Conservation (phyloP, 345 rosid species). For the Toxicodendron radicans region DNA sequence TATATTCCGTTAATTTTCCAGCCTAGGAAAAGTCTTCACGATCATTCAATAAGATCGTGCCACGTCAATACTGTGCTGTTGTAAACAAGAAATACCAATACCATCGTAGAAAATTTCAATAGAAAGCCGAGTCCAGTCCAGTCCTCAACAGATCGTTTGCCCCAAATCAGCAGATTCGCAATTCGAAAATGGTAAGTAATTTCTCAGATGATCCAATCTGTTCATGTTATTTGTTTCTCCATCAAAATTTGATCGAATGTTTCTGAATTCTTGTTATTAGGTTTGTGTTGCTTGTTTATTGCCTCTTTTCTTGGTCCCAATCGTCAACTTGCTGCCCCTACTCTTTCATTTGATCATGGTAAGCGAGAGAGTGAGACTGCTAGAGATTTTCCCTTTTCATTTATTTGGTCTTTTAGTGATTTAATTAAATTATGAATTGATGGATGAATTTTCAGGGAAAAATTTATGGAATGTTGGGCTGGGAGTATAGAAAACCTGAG, state of each 20-base stretch:
- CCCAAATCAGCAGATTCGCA: background rate
- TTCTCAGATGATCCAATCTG: background rate
- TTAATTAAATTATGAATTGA: background rate
- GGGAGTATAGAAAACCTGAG: slow-evolving; percentile 94
- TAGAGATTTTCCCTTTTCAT: background rate
- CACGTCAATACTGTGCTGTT: background rate
- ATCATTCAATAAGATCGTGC: too few relatives aligned
- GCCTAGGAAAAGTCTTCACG: too few relatives aligned
- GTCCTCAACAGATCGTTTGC: background rate
- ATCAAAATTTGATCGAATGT: background rate
- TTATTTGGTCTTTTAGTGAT: background rate
- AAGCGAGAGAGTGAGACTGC: background rate
- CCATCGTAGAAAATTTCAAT: too few relatives aligned
- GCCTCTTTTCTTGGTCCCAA: slow-evolving; percentile 91
- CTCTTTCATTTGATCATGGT: slow-evolving; percentile 72
- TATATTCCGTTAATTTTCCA: too few relatives aligned
- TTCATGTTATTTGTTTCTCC: background rate
- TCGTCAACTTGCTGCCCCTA: slow-evolving; percentile 73
- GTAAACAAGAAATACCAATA: background rate
- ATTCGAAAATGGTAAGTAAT: slow-evolving; percentile 19
- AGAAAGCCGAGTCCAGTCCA: background rate
- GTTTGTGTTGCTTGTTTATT: slow-evolving; percentile 88
- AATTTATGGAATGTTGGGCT: slow-evolving; percentile 69
- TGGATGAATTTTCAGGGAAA: slow-evolving; percentile 49
- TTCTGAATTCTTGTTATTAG: slow-evolving; percentile 28